A percentile compares a stretch with the other conserved stretches of the same genome.
phyloP scores from a whole-genome alignment of 2,329 filamentous ascomycete species.

The Sarocladium kiliense region DNA sequence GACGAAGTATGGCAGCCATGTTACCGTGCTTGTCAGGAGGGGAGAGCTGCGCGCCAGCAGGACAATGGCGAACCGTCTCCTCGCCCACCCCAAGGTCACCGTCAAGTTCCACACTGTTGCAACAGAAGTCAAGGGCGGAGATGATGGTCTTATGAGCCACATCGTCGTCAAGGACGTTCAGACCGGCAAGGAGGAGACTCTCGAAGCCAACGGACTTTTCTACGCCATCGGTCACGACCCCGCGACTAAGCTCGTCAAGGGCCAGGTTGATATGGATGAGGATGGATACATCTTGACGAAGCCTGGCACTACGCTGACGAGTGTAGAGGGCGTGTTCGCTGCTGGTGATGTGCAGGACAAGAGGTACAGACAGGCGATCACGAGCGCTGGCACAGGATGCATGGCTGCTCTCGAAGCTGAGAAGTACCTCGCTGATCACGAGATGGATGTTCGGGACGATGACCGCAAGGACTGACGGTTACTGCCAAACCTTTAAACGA shows the following conservation, averaged over 20 bases:
- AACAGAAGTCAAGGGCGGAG: slow-evolving; percentile 78
- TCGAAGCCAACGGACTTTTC: slow-evolving; percentile 89
- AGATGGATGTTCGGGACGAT: slow-evolving; percentile 31
- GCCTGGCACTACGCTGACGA: slow-evolving; percentile 84
- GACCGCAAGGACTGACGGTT: not conserved
- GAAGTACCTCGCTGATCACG: slow-evolving; percentile 79
- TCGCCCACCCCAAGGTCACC: slow-evolving; percentile 82
- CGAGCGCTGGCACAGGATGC: slow-evolving; percentile 92
- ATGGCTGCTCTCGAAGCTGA: slow-evolving; percentile 94
- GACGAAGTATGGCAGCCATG: slow-evolving; percentile 94
- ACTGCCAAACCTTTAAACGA: not conserved
- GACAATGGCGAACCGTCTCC: slow-evolving; percentile 84
- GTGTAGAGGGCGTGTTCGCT: slow-evolving; percentile 86
- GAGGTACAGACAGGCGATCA: slow-evolving; percentile 95
- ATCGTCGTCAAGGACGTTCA: slow-evolving; percentile 75
- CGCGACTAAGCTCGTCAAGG: slow-evolving; percentile 85
- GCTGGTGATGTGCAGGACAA: slow-evolving; percentile 99
- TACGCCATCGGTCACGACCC: slow-evolving; percentile 98
- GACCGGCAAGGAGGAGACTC: slow-evolving; percentile 72
- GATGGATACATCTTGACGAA: slow-evolving; percentile 90
- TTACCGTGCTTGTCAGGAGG: slow-evolving; percentile 86
- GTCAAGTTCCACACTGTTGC: slow-evolving; percentile 82
- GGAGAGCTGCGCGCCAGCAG: slow-evolving; percentile 83
- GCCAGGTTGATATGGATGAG: slow-evolving; percentile 78
- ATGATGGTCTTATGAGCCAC: slow-evolving; percentile 82